Evolutionary conservation across 2,329 filamentous ascomycete genomes (phyloP), one percentile per base, ranked within the genome.

Genomic region (Pseudogymnoascus sp.): DNA sequence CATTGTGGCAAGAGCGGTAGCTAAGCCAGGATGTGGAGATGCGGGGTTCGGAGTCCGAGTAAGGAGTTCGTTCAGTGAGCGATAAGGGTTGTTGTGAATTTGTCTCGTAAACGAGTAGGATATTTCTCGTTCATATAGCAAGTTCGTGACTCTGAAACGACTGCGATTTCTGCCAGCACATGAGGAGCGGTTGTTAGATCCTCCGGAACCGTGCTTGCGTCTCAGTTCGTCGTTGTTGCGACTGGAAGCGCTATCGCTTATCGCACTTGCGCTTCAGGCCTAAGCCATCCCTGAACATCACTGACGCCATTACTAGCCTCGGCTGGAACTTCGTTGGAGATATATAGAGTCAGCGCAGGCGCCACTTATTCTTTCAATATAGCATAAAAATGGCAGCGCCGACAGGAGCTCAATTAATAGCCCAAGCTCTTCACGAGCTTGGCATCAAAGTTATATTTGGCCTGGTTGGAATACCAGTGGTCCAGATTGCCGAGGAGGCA

Each of bases 401-500:
- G 16, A 62, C 44, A 59, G 69, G 70, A 65, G 70, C 70, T 38
- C 64, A 64, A n/a, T 61, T 72, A 7, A 69, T 72, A 61, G 70
- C 70, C 53, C 62, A 59, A 37, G 64, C 71, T 64, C 65, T 72
- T 11, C 66, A 70, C 19, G 65, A 71, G 19, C 66, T 73, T 8
- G 69, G 69, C 14, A 65, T 72, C 10, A 69, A 68, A 38, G 68
- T 72, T 1, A 71, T 72, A 59, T 72, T 71, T 63, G 69, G 69
- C 10, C 65, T 72, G 5, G 68, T 73, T 7, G 69, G 70, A 59
- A 70, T 72, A 10, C 81, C 81, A 8, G 78, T 84, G 6, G 79
- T 82, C 29, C 80, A 84, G 63, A 82, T 85, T 40, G 82, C 80
- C 21, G 81, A 85, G 70, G 78, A 83, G 72, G 80, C 79, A 61